Percentiles rank a stretch among this genome's conserved stretches.
Conservation (phyloP, 495 filamentous ascomycete species). For the Penicillium desertorum region DNA sequence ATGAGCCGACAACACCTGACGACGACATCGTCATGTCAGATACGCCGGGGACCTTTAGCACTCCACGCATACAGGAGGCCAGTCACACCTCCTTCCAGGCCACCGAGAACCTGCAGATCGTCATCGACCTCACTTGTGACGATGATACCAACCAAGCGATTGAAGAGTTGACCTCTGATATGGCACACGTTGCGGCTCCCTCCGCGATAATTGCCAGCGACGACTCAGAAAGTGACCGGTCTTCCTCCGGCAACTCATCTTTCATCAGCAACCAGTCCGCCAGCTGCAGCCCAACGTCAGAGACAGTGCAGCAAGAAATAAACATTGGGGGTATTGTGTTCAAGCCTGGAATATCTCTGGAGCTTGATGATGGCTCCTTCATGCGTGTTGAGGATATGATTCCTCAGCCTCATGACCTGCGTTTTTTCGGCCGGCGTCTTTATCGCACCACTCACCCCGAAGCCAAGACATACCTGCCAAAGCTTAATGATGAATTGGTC, state of each 20-base stretch:
- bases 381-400: slow-evolving; percentile 15
- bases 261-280: background rate
- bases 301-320: background rate
- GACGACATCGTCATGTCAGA: background rate
- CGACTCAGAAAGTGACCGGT: background rate
- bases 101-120: background rate
- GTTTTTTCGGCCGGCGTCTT: slow-evolving; percentile 9
- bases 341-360: slow-evolving; percentile 16
- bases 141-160: background rate
- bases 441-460: slow-evolving; percentile 7
- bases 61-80: background rate
- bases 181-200: background rate
- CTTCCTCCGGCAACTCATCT: background rate
- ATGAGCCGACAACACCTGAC: background rate
- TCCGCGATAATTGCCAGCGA: background rate
- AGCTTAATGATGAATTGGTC: slow-evolving; percentile 11
- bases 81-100: background rate
- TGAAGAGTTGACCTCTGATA: slow-evolving; percentile 1
- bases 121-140: slow-evolving; percentile 1
- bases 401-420: background rate
- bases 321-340: background rate
- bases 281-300: background rate
- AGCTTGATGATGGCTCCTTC: slow-evolving; percentile 18
- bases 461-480: slow-evolving; percentile 8
- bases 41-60: no score